Conservation (phyloP, 1,284 basidiomycete genomes). For the Rhodotorula sp. region DNA sequence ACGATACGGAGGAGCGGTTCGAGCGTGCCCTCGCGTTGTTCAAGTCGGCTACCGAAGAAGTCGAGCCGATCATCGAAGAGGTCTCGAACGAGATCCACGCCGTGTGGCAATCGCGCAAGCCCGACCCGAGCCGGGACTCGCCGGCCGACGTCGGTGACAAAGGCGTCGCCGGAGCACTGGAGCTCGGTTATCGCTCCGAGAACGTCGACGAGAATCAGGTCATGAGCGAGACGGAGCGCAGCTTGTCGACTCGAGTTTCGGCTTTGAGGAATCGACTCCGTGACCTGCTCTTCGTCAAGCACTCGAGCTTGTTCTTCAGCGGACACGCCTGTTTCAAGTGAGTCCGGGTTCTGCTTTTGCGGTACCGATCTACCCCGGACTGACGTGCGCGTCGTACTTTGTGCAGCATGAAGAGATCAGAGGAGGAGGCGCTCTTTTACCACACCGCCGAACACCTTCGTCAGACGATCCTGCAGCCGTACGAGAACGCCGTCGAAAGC, state of each 20-base stretch:
- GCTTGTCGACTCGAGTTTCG: constrained; percentile 9
- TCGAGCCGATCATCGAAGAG: constrained; percentile 29
- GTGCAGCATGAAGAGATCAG: constrained; percentile 20
- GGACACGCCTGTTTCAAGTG: constrained; percentile 43
- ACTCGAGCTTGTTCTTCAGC: constrained; percentile 39
- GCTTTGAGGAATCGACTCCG: constrained; percentile 33
- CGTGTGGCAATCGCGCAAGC: constrained; percentile 17
- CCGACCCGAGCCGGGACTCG: not conserved
- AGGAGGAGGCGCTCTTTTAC: constrained; percentile 34
- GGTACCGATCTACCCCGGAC: too few species aligned
- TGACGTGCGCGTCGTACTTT: too few species aligned
- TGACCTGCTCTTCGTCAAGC: constrained; percentile 41
- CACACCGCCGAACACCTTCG: constrained; percentile 30
- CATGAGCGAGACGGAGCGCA: constrained; percentile 25
- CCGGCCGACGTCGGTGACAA: not conserved
- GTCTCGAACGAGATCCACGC: constrained; percentile 22
- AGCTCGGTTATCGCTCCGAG: constrained; percentile 32
- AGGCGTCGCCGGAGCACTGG: constrained; percentile 23
- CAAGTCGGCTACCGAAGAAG: constrained; percentile 12
- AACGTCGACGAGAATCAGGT: constrained; percentile 9
- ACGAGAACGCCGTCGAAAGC: constrained; percentile 27
- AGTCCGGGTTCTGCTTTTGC: not conserved
- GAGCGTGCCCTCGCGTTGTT: constrained; percentile 39
- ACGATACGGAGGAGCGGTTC: constrained; percentile 42
- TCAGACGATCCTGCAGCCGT: constrained; percentile 13